Evolutionary conservation across 1,139 yeast genomes (phyloP), one percentile per base, ranked within the genome.

Genomic region (Yamadazyma taylorii): DNA sequence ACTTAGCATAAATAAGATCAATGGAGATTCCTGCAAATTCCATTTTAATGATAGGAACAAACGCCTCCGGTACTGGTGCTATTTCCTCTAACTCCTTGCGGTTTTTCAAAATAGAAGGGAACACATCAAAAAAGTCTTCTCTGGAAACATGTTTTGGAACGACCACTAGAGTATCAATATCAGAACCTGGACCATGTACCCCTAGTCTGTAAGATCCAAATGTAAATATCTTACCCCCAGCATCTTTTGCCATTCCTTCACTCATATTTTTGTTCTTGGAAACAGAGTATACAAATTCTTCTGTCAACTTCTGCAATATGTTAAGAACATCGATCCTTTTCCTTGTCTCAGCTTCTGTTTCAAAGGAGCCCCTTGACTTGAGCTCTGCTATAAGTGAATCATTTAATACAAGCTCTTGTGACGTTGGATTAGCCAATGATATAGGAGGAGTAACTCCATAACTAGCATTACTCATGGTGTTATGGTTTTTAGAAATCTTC

Each of bases 121-220:
- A 89, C 0, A 85, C 88, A 1, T 73, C 76, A 56, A 92, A 94
- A 56, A 92, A 94, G 60, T 90, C 95, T 15, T 84, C 88, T 45
- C 97, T 73, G 0, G 85, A 72, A n/a, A 92, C 95, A 60, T 92
- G 97, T 50, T 90, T 90, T 2, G 99, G 99, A 5, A 86, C 97
- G 14, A 92, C 97, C 9, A 94, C 86, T 32, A 92, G 66, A 0
- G 98, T 87, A 67, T 92, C 99, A 42, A 92, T 92, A 81, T 92
- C 99, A 0, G 96, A 86, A 0, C 98, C 97, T 0, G 98, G 98
- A 0, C 98, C 97, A 63, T 90, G 88, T 6, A 92, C 98, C 2
- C 98, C 98, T 32, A 92, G 66, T 44, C 96, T 72, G 55, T 90
- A 92, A 0, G 97, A 90, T 0, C 99, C 99, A 62, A 78, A 92